Conservation (phyloP, 331 rosid species). For the Rosa hybrid region DNA sequence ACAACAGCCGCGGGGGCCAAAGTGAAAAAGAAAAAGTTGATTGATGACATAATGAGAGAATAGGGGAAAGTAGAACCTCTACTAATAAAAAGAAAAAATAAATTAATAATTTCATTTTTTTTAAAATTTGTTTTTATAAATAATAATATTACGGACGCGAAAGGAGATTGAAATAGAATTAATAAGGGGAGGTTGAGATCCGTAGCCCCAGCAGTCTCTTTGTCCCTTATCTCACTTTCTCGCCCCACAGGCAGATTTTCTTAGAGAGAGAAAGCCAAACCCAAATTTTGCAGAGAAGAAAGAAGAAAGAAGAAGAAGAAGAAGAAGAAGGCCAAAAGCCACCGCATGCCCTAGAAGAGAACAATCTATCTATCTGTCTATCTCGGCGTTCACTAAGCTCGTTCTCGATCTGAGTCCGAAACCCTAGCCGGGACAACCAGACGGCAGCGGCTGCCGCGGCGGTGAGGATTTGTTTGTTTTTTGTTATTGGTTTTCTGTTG, state of each 20-base stretch:
- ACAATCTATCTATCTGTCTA: neutral
- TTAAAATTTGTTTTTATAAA: neutral
- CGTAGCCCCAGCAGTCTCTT: conserved; percentile 57
- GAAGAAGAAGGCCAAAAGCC: neutral
- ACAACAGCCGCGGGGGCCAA: conserved; percentile 30
- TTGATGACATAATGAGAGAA: neutral
- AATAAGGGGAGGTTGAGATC: conserved; percentile 53
- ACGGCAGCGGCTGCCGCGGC: neutral
- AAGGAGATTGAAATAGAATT: conserved; percentile 38
- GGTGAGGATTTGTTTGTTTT: neutral
- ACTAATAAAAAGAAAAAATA: neutral
- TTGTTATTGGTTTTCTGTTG: neutral
- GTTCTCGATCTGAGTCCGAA: conserved; percentile 40
- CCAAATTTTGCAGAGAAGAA: conserved; percentile 16
- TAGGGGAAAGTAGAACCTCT: conserved; percentile 2
- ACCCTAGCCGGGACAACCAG: conserved; percentile 25
- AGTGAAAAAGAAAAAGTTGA: conserved; percentile 33
- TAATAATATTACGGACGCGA: conserved; percentile 52
- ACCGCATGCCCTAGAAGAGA: conserved; percentile 16
- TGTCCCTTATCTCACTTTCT: conserved; percentile 77
- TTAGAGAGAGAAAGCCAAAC: too few species aligned
- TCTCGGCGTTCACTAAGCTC: conserved; percentile 10
- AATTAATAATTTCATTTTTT: neutral
- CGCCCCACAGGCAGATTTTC: conserved; percentile 58
- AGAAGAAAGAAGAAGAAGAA: neutral